A percentile compares a stretch with the other conserved stretches of the same genome.
These are phyloP conservation scores for Sporothrix variecibatus DNA, from an alignment of 2,329 filamentous ascomycete species.

Conservation along the genomic window DNA sequence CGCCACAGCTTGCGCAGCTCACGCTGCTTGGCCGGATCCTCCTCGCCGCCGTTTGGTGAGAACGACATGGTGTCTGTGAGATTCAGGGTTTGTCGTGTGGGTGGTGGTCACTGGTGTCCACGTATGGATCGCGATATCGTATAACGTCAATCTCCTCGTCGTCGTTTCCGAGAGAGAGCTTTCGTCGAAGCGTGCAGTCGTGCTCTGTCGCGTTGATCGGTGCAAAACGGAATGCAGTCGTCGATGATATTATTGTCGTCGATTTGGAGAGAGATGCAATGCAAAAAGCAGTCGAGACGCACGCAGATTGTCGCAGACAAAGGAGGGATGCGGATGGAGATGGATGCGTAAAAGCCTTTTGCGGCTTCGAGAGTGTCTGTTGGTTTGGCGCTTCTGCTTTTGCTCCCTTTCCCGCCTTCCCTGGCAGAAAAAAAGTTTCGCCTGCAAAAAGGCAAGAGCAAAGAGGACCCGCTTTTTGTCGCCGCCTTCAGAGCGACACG, in stretches of 20 bases:
- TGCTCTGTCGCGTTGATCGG: neutral
- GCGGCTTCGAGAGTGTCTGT: conserved; percentile 11
- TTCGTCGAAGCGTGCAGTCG: neutral
- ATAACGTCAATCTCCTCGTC: neutral
- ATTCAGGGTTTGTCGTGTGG: neutral
- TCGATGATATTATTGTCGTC: neutral
- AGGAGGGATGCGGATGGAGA: neutral
- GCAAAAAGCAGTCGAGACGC: neutral
- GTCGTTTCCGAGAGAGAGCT: neutral
- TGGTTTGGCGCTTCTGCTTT: neutral
- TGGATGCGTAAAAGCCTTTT: conserved; percentile 19
- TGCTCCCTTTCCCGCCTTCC: conserved; percentile 9
- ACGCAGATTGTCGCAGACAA: conserved; percentile 1
- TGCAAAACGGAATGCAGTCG: neutral
- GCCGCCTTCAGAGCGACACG: neutral
- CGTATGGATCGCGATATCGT: neutral
- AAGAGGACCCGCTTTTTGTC: neutral
- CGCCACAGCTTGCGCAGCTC: conserved; percentile 78
- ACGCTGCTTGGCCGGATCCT: conserved; percentile 49
- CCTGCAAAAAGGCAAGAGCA: neutral
- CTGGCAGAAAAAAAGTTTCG: conserved; percentile 15
- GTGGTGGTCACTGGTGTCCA: neutral
- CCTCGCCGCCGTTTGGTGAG: conserved; percentile 25
- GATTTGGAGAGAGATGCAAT: neutral
- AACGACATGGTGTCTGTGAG: conserved; percentile 24